Evolutionary conservation across 169 alveolate species (phyloP).

Genomic region (Cryptosporidium parvum): DNA sequence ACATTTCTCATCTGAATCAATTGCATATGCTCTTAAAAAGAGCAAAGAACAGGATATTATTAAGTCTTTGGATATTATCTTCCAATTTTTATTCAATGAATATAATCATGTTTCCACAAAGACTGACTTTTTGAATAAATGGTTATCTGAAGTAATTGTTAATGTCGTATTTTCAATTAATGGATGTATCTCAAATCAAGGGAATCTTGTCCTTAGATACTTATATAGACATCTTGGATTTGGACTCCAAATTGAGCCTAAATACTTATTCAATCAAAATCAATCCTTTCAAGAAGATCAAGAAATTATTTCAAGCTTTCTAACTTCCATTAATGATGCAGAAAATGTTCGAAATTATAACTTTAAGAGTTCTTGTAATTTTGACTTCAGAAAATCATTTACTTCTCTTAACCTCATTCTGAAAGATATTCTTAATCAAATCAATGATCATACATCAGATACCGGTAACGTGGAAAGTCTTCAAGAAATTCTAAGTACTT

Average conservation of each 20-base stretch:
- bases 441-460: neutral
- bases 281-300: neutral
- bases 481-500: neutral
- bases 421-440: neutral
- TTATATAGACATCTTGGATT: slow-evolving; percentile 29
- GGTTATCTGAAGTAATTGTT: slow-evolving; percentile 27
- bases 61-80: slow-evolving; percentile 3
- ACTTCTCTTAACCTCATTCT: neutral
- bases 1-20: slow-evolving; percentile 53
- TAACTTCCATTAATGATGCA: neutral
- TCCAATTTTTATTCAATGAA: neutral
- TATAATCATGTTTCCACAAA: neutral
- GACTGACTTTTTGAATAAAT: neutral
- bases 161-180: slow-evolving; percentile 21
- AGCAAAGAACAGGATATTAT: slow-evolving; percentile 14
- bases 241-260: slow-evolving; percentile 36
- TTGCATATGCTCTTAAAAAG: slow-evolving; percentile 55
- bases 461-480: neutral
- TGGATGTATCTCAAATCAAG: slow-evolving; percentile 50
- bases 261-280: neutral
- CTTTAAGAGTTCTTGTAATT: neutral
- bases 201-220: slow-evolving; percentile 26
- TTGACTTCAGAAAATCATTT: slow-evolving; percentile 20
- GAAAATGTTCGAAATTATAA: neutral
- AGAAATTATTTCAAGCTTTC: slow-evolving; percentile 29